Evolutionary conservation across 371 early-diverging fungal species (phyloP).

Genomic region (Parasitella parasitica): DNA sequence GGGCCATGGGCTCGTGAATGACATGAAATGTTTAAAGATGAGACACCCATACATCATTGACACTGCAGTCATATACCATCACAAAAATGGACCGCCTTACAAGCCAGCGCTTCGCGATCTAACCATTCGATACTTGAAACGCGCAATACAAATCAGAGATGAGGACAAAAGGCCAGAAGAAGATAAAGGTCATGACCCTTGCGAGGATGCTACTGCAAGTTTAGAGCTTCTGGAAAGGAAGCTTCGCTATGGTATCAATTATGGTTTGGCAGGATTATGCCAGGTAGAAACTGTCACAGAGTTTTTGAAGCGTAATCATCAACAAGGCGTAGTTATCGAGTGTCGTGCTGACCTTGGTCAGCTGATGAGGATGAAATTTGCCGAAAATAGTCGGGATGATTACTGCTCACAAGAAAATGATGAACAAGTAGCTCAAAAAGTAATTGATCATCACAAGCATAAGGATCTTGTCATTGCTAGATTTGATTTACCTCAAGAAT

Average conservation of each 20-base stretch:
- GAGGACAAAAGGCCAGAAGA: slow-evolving; percentile 17
- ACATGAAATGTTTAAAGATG: slow-evolving; percentile 64
- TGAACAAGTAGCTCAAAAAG: slow-evolving; percentile 13
- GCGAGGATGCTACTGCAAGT: slow-evolving; percentile 70
- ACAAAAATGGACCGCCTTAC: slow-evolving; percentile 58
- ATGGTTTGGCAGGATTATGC: slow-evolving; percentile 23
- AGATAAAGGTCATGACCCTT: slow-evolving; percentile 64
- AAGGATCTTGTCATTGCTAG: slow-evolving; percentile 17
- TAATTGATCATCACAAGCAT: slow-evolving; percentile 19
- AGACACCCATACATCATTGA: slow-evolving; percentile 68
- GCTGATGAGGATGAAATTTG: slow-evolving; percentile 8
- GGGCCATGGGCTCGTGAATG: slow-evolving; percentile 78
- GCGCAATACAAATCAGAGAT: slow-evolving; percentile 51
- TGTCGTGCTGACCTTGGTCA: slow-evolving; percentile 7
- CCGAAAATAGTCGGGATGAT: slow-evolving; percentile 9
- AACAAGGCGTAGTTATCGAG: slow-evolving; percentile 19
- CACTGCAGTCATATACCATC: slow-evolving; percentile 65
- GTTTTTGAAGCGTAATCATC: slow-evolving; percentile 7
- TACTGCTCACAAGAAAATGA: slow-evolving; percentile 13
- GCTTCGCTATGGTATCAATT: slow-evolving; percentile 35
- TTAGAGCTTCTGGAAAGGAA: slow-evolving; percentile 63
- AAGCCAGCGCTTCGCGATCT: slow-evolving; percentile 57
- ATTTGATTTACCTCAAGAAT: slow-evolving; percentile 13
- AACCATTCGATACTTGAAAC: slow-evolving; percentile 53
- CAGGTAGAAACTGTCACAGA: slow-evolving; percentile 25